Conservation (phyloP, 2,329 filamentous ascomycete genomes). For the Gnomoniopsis sp. region DNA sequence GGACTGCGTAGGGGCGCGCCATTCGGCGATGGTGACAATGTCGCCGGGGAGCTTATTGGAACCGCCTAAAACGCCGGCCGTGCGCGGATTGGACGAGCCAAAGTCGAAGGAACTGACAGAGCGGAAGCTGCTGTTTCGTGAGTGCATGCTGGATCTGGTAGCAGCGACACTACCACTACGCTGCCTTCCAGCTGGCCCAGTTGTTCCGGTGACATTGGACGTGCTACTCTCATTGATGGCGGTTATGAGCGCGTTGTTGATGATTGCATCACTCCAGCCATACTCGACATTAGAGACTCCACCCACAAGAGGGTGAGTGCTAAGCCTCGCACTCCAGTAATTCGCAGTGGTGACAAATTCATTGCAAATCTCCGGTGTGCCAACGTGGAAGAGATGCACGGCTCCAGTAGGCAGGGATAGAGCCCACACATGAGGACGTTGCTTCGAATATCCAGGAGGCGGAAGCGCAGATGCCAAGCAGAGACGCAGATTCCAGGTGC, state of each 20-base stretch:
- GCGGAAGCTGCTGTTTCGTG: constrained; percentile 46
- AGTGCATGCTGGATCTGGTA: constrained; percentile 41
- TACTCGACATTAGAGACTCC: constrained; percentile 97
- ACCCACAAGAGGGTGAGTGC: constrained; percentile 87
- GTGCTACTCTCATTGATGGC: constrained; percentile 47
- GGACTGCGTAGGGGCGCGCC: constrained; percentile 84
- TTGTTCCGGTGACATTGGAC: constrained; percentile 32
- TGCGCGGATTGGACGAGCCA: constrained; percentile 51
- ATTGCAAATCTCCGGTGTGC: constrained; percentile 88
- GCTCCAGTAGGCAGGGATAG: constrained; percentile 87
- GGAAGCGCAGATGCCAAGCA: constrained; percentile 89
- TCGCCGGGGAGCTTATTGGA: constrained; percentile 72
- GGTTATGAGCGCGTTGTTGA: constrained; percentile 57
- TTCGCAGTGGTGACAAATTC: constrained; percentile 95
- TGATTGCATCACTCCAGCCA: constrained; percentile 85
- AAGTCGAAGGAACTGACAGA: constrained; percentile 60
- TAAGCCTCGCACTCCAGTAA: constrained; percentile 94
- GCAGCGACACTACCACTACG: constrained; percentile 50
- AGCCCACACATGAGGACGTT: constrained; percentile 89
- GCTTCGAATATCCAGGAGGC: constrained; percentile 87
- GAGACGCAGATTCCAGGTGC: constrained; percentile 83
- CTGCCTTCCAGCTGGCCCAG: constrained; percentile 22
- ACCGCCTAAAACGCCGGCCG: constrained; percentile 34
- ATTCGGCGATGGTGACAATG: constrained; percentile 78
- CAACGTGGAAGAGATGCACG: constrained; percentile 97